Base-by-base conservation (phyloP, 306 rosid genomes). In the Cucurbita moschata region DNA sequence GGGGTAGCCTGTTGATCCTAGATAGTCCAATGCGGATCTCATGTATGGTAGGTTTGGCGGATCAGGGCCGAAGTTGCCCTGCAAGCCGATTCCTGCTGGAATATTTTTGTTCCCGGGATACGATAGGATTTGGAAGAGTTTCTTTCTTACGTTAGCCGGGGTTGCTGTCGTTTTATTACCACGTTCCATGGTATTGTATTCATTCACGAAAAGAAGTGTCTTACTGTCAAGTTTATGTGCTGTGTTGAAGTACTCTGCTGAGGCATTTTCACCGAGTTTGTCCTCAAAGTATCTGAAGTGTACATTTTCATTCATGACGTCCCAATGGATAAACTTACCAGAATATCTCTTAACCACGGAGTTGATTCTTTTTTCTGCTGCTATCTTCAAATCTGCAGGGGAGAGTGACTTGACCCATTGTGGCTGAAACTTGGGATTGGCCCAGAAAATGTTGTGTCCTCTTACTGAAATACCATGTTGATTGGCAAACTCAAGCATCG, bases 361-460 rank as follows among this genome's bases (percentile, higher is more conserved):
- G 26, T 56, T 55, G 12, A 87, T 49, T 72, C 97, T 87, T 46
- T 19, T 68, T 1, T 68, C 42, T 8, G 73, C 73, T 68, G 73
- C 73, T 47, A 0, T 14, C 73, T 68, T 44, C 12, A 68, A 46
- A 18, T 47, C 40, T 23, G 15, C 1, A 46, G 73, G 73, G 18
- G 90, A 43, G n/a, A 93, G 88, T 13, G 90, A 81, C 21, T 54
- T 19, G 15, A 93, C 80, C 96, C 96, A 93, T 6, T 79, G 9
- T 0, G 81, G 90, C 72, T 86, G 86, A 74, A 30, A 80, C 0
- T 7, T 4, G n/a, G 91, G 92, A 62, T 90, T 88, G 7, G 87
- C 93, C 96, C 93, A 85, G 54, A 93, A 72, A 15, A 92, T 61
- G 26, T 83, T 88, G 87, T 92, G 96, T 62, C 93, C 98, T 1